Percentiles rank a stretch among this genome's conserved stretches.
Conservation (phyloP, 1,284 basidiomycete genomes). For the Malassezia vespertilionis region DNA sequence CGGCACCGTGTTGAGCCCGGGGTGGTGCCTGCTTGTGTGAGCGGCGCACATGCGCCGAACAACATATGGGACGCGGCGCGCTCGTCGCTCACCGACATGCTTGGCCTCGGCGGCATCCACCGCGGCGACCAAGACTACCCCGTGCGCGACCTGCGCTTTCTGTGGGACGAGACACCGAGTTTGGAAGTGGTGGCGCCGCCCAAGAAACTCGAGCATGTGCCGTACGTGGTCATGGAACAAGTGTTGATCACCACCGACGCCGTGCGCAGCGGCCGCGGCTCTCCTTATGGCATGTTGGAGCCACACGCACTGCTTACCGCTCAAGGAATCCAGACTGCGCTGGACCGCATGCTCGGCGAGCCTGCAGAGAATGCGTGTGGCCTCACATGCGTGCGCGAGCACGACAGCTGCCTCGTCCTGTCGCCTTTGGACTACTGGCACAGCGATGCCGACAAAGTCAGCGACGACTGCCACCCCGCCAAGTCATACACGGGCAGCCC, state of each 20-base stretch:
- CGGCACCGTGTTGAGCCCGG: background rate
- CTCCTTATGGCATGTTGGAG: constrained; percentile 33
- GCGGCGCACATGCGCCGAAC: constrained; percentile 6
- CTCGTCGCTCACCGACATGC: constrained; percentile 10
- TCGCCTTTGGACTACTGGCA: constrained; percentile 41
- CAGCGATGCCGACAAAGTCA: constrained; percentile 16
- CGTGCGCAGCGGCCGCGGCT: constrained; percentile 30
- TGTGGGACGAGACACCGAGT: constrained; percentile 40
- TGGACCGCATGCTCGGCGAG: constrained; percentile 14
- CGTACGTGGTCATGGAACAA: constrained; percentile 30
- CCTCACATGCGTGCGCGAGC: constrained; percentile 1
- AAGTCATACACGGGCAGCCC: constrained; percentile 17
- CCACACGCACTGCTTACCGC: constrained; percentile 33
- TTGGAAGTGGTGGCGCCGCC: constrained; percentile 8
- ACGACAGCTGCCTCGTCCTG: constrained; percentile 26
- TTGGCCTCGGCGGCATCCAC: background rate
- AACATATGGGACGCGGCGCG: constrained; percentile 15
- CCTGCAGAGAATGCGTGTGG: background rate
- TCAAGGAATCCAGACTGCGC: constrained; percentile 27
- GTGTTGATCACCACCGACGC: constrained; percentile 43
- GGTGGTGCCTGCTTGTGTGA: background rate
- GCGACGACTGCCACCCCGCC: constrained; percentile 24
- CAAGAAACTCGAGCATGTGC: constrained; percentile 1
- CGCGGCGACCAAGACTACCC: constrained; percentile 8
- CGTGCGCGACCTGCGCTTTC: constrained; percentile 38